These are phyloP conservation scores for Artemisia argyi DNA, from an alignment of 129 eudicot species.

Conservation along the genomic window DNA sequence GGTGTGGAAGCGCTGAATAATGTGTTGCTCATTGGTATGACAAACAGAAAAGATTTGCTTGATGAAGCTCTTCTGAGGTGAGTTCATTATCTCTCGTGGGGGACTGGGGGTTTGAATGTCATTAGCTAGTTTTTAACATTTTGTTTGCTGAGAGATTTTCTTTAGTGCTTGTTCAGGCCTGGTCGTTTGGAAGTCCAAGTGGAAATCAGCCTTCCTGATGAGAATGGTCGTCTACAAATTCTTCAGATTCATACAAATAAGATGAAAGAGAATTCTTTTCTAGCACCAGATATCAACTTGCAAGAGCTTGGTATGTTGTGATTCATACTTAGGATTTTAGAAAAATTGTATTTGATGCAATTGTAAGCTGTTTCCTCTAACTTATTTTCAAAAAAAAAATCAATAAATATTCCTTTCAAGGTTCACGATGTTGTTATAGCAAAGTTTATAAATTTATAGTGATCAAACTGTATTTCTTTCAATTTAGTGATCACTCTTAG, in stretches of 20 bases:
- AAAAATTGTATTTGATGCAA: too few species aligned
- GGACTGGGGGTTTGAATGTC: conserved; percentile 12
- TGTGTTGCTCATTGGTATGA: conserved; percentile 98
- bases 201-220: conserved; percentile 99
- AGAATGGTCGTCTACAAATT: conserved; percentile 90
- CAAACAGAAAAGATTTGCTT: conserved; percentile 96
- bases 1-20: conserved; percentile 99
- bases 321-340: too few species aligned
- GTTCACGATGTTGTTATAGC: too few species aligned
- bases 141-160: conserved; percentile 12
- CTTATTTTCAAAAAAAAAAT: too few species aligned
- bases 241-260: conserved; percentile 95
- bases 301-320: conserved; percentile 80
- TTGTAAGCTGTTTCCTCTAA: too few species aligned
- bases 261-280: conserved; percentile 98
- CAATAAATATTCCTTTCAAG: too few species aligned
- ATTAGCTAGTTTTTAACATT: background rate
- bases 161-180: conserved; percentile 56
- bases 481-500: background rate
- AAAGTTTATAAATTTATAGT: background rate
- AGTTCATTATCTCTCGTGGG: conserved; percentile 17
- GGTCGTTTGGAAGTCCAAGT: conserved; percentile 99
- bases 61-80: conserved; percentile 98
- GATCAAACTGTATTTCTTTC: background rate
- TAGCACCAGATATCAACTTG: conserved; percentile 89